Evolutionary conservation across 441 rosid species (phyloP).

Genomic region (Brassica hybrid): DNA sequence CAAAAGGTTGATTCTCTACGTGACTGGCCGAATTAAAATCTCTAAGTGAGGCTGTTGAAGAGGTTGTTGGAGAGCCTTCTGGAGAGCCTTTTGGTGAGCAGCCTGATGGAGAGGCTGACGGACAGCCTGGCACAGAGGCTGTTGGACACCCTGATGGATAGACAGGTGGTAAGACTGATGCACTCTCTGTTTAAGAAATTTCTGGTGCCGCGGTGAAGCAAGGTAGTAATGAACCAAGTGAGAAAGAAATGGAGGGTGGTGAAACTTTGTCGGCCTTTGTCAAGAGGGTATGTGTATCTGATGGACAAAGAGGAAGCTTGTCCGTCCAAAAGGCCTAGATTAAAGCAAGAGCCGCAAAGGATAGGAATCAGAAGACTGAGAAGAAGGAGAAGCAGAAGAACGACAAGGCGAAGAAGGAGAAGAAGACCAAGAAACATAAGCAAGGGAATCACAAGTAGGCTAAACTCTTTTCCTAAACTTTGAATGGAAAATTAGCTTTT

Average conservation of each 20-base stretch:
- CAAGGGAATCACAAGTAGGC: too few species aligned
- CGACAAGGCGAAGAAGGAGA: too few species aligned
- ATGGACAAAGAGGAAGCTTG: background rate
- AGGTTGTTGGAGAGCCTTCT: background rate
- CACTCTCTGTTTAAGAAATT: background rate
- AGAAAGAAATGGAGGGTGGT: background rate
- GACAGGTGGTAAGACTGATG: background rate
- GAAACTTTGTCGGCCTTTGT: background rate
- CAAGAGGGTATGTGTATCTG: background rate
- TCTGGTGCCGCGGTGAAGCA: background rate
- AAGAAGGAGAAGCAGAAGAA: too few species aligned
- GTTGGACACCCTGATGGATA: background rate
- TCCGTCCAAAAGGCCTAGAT: too few species aligned
- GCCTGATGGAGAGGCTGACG: background rate
- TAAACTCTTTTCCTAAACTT: too few species aligned
- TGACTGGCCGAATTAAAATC: background rate
- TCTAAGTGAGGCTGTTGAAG: background rate
- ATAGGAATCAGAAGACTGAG: too few species aligned
- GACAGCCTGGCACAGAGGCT: background rate
- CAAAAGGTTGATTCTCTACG: background rate
- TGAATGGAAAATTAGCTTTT: too few species aligned
- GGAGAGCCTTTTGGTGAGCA: background rate
- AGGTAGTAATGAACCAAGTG: background rate
- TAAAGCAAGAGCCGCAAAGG: too few species aligned
- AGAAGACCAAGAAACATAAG: too few species aligned